Conservation (phyloP, 345 rosid species). For the Populus alba region DNA sequence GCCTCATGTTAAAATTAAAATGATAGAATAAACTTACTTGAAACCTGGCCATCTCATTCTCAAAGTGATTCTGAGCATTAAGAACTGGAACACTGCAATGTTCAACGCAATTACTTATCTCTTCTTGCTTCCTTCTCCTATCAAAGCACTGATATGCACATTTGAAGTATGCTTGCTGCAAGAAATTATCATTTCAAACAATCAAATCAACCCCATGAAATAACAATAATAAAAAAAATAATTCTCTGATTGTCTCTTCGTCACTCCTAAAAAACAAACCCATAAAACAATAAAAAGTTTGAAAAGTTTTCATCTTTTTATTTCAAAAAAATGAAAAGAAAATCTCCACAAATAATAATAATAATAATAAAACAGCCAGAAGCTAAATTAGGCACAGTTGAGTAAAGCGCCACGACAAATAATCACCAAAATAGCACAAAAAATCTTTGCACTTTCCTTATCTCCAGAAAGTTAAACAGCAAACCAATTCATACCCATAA, state of each 20-base stretch:
- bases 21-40: constrained; percentile 48
- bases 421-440: too few relatives aligned
- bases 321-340: too few relatives aligned
- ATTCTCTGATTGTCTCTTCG: neutral
- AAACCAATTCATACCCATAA: too few relatives aligned
- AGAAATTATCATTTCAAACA: constrained; percentile 4
- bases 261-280: neutral
- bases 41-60: constrained; percentile 82
- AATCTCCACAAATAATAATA: too few relatives aligned
- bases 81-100: constrained; percentile 74
- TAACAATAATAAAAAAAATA: neutral
- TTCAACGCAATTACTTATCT: constrained; percentile 73
- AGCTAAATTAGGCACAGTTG: too few relatives aligned
- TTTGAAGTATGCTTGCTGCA: constrained; percentile 95
- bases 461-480: too few relatives aligned
- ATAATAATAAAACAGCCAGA: too few relatives aligned
- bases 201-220: neutral
- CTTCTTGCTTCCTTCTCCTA: constrained; percentile 69
- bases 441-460: too few relatives aligned
- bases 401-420: too few relatives aligned
- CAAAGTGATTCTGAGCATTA: constrained; percentile 71
- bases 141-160: constrained; percentile 93
- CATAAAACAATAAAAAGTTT: neutral
- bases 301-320: too few relatives aligned
- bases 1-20: neutral